phyloP scores from a whole-genome alignment of 2,329 filamentous ascomycete genomes.

The Periglandula ipomoeae region DNA sequence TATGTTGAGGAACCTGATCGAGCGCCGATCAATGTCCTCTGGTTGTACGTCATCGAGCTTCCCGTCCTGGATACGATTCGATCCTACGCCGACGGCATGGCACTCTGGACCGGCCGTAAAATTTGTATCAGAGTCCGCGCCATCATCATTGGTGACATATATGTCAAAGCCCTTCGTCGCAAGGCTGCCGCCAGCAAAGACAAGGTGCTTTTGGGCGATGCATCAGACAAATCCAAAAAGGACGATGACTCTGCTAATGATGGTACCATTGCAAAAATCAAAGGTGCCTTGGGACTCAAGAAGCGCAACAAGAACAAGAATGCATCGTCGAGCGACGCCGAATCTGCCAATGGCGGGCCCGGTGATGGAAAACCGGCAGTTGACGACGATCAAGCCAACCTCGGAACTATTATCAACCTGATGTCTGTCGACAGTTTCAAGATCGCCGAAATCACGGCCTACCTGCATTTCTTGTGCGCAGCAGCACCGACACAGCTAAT shows the following conservation, averaged over 20 bases:
- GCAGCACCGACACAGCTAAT: constrained; percentile 81
- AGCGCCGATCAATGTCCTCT: constrained; percentile 78
- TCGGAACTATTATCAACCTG: constrained; percentile 97
- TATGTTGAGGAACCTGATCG: constrained; percentile 78
- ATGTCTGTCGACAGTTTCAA: constrained; percentile 99
- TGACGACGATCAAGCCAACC: constrained; percentile 69
- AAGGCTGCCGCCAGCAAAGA: constrained; percentile 77
- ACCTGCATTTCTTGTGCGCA: constrained; percentile 92
- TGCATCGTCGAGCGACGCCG: constrained; percentile 21
- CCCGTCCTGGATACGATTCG: constrained; percentile 75
- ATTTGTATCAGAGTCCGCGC: constrained; percentile 89
- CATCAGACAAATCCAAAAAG: constrained; percentile 27
- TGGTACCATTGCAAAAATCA: constrained; percentile 39
- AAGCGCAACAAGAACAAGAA: constrained; percentile 44
- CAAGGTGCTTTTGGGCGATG: constrained; percentile 55
- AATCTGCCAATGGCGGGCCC: constrained; percentile 25
- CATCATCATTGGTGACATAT: constrained; percentile 95
- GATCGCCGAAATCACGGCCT: constrained; percentile 87
- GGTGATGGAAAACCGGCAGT: constrained; percentile 25
- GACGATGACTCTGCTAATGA: constrained; percentile 24
- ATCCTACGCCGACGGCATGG: constrained; percentile 75
- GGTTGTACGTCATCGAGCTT: constrained; percentile 89
- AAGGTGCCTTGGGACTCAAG: constrained; percentile 50
- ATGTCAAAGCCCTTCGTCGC: constrained; percentile 86
- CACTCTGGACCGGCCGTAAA: constrained; percentile 87